Evolutionary conservation across 768 basidiomycete species (phyloP), one percentile per base, ranked within the genome.

Genomic region (Tephrocybe sp.): DNA sequence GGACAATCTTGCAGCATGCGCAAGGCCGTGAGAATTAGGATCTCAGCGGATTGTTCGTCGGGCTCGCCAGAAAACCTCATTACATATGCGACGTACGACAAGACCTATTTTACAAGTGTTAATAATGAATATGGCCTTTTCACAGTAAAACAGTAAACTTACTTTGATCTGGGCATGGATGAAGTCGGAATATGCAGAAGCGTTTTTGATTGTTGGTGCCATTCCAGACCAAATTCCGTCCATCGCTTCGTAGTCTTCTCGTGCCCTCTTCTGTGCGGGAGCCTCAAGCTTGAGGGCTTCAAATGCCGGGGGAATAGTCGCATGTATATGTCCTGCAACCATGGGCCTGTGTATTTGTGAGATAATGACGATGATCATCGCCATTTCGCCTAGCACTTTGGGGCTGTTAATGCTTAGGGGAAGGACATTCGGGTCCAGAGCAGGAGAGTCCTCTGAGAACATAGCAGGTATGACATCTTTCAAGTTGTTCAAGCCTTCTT

Each of bases 1-100:
- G 97, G 94, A 62, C 94, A 94, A 64, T 98, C 94, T 62, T 97
- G 90, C 41, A 98, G 74, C 25, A 98, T 73, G n/a, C 97, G 80
- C 27, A 98, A 69, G 23, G 88, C 84, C 18, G 84, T 81, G 43
- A 88, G 71, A 25, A 94, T 84, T 21, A 98, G 78, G 4, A 78
- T 82, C 62, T 95, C 90, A 9, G 87, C 84, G 58, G 92, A 90
- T 2, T 80, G 71, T 34, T 88, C 83, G 48, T 84, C 78, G 42
- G 85, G 80, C 31, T 61, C 84, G 73, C 64, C 67, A 25, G 71
- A 62, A 52, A 71, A 74, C 43, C 94, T 80, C 57, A 94, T 82
- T 18, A 94, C 83, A 71, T 92, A 97, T 1, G 93, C 91, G 33
- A 97, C 73, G 62, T 91, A 94, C 2, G 93, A 94, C 58, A 97